Percentiles rank a stretch among this genome's conserved stretches.
These are phyloP conservation scores for Cyclotella kingstonii DNA, from an alignment of 108 stramenopile genomes.

Conservation along the genomic window DNA sequence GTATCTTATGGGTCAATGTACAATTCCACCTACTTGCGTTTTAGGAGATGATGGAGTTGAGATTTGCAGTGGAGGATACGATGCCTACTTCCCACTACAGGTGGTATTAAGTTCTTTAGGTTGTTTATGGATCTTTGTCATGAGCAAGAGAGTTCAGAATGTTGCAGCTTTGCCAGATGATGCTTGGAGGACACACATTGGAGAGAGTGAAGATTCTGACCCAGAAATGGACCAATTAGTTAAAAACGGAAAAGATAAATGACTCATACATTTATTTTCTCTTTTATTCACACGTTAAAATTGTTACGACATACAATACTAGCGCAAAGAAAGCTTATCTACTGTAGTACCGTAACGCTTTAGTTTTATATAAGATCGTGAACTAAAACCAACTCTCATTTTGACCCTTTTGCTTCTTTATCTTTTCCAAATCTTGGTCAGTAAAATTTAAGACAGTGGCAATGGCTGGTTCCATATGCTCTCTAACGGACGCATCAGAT, in stretches of 20 bases:
- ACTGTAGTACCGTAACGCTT: too few relatives aligned
- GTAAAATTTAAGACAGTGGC: conserved; percentile 85
- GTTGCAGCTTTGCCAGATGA: conserved; percentile 78
- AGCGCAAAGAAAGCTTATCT: too few relatives aligned
- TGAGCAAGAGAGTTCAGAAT: conserved; percentile 57
- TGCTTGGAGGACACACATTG: conserved; percentile 84
- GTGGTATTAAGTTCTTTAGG: conserved; percentile 63
- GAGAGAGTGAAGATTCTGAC: conserved; percentile 45
- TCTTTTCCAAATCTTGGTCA: conserved; percentile 63
- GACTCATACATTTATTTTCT: too few relatives aligned
- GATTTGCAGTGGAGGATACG: conserved; percentile 60
- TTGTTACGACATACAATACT: too few relatives aligned
- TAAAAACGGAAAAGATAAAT: conserved; percentile 26
- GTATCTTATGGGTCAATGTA: conserved; percentile 67
- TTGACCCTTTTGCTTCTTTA: conserved; percentile 70
- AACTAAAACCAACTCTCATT: conserved; percentile 63
- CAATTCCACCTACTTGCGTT: conserved; percentile 45
- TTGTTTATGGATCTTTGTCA: conserved; percentile 63
- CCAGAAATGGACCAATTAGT: conserved; percentile 23
- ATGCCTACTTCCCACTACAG: conserved; percentile 79
- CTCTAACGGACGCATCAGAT: conserved; percentile 64
- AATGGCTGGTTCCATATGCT: conserved; percentile 87
- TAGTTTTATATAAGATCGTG: conserved; percentile 12
- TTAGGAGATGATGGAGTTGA: conserved; percentile 25
- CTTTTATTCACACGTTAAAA: too few relatives aligned